Base-by-base conservation (phyloP, 768 basidiomycete species). In the Clathrus columnatus region DNA sequence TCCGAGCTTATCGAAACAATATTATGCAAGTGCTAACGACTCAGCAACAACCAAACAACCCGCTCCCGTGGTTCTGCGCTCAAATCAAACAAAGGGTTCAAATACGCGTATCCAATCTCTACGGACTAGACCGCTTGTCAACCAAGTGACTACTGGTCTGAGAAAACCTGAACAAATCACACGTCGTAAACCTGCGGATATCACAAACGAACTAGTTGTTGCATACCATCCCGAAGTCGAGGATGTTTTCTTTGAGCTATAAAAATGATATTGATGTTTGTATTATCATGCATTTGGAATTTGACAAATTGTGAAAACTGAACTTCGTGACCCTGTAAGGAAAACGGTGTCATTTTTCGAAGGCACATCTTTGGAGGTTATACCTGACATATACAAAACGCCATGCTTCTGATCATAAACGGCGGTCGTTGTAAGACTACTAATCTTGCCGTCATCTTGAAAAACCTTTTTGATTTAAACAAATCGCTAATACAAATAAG, bases 401-500 rank as follows among this genome's bases (percentile, higher is more conserved):
- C 69, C 66, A 48, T 79, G 70, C 59, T 74, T 61, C 2, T 75
- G 65, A 61, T 85, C 83, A 60, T 82, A 76, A 16, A 72, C 81
- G 2, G 69, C 83, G 1, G 76, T 70, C 1, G 86, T 89, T 30
- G 73, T 69, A 6, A 76, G 81, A 16, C 78, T 78, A 10, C 78
- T 76, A 23, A 83, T 49, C 2, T 63, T 68, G 7, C 87, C 85
- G 56, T 81, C 72, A 64, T 88, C 84, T 64, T 86, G 82, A 56
- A 88, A 86, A 8, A 79, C 72, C 83, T 86, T 59, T 14, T 57
- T 23, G 17, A 41, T 44, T 52, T 47, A 59, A 43, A 52, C 62
- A 50, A 41, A 61, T 58, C 30, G 20, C 4, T 8, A 57, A 41
- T 14, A 10, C 45, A n/a, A n/a, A 8, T 7, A 16, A n/a, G n/a